phyloP scores from a whole-genome alignment of 108 stramenopile species.

The Conticribra weissflogii region DNA sequence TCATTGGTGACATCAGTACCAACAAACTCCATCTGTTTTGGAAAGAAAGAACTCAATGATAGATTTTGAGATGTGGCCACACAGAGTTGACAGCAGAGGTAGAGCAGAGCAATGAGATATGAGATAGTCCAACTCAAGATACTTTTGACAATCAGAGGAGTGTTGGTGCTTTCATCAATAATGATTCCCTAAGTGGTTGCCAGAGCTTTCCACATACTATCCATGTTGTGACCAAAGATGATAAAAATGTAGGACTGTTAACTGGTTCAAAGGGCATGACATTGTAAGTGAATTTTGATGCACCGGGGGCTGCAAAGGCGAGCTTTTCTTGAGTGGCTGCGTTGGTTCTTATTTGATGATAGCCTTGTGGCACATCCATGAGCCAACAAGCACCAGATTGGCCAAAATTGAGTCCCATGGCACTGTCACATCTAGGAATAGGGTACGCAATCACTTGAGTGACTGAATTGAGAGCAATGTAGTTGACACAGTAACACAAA shows the following conservation, averaged over 20 bases:
- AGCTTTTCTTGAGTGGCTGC: neutral
- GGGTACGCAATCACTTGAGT: neutral
- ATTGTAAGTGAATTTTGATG: neutral
- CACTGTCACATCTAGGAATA: neutral
- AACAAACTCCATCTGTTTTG: slow-evolving; percentile 16
- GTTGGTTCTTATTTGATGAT: neutral
- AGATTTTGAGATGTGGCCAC: neutral
- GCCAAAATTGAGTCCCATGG: neutral
- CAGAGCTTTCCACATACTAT: neutral
- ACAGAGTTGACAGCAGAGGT: neutral
- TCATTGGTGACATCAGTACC: slow-evolving; percentile 16
- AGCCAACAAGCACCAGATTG: neutral
- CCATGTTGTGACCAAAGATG: neutral
- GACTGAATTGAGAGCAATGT: neutral
- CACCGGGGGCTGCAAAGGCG: neutral
- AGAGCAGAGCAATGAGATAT: neutral
- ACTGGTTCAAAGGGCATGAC: neutral
- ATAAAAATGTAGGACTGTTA: neutral
- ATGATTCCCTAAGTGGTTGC: neutral
- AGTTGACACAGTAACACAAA: neutral
- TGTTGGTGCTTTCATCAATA: neutral
- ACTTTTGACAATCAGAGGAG: neutral
- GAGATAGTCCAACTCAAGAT: neutral
- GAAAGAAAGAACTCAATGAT: slow-evolving; percentile 6
- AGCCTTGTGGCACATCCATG: neutral